Evolutionary conservation across 2,329 filamentous ascomycete genomes (phyloP), one percentile per base, ranked within the genome.

Genomic region (Eutypa lata): DNA sequence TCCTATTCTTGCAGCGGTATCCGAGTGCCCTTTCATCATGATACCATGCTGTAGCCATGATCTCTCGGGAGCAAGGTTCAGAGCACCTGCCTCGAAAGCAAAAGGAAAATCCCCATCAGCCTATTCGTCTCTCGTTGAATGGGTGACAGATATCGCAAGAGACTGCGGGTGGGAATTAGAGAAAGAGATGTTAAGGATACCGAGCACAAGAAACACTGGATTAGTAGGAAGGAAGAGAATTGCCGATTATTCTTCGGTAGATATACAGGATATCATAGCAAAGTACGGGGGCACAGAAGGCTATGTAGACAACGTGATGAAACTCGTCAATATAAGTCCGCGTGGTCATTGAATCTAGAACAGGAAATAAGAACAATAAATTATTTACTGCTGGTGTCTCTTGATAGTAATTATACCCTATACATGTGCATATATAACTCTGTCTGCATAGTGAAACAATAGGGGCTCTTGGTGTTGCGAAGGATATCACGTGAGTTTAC

Each of bases 31-130:
- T 0, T 99, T 97, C 70, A 84, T 99, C 56, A 89, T 90, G 61
- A 96, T 99, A 44, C 94, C 94, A 1, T 99, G 94, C 74, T 99
- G 94, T 74, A 96, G 90, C 58, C 91, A 97, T 73, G 82, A 88
- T 53, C 83, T 99, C 2, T 84, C 86, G 1, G 94, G 94, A 1
- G 81, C 83, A 22, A 78, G 73, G 54, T 94, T 88, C 67, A 85
- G 94, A 18, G 88, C 89, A 16, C 78, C 80, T 8, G 73, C 77
- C 8, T 81, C 82, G 2, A 77, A 75, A 47, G 73, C 77, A 52
- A 76, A 74, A 61, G 66, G 68, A 46, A 79, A 79, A 57, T 65
- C 72, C 18, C 77, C 78, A 11, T 95, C 91, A 3, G 87, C 89
- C 24, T 97, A 96, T 69, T 87, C 90, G 0, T 89, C 88, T 2